phyloP scores from a whole-genome alignment of 768 basidiomycete genomes.

The Termitomyces sp. region DNA sequence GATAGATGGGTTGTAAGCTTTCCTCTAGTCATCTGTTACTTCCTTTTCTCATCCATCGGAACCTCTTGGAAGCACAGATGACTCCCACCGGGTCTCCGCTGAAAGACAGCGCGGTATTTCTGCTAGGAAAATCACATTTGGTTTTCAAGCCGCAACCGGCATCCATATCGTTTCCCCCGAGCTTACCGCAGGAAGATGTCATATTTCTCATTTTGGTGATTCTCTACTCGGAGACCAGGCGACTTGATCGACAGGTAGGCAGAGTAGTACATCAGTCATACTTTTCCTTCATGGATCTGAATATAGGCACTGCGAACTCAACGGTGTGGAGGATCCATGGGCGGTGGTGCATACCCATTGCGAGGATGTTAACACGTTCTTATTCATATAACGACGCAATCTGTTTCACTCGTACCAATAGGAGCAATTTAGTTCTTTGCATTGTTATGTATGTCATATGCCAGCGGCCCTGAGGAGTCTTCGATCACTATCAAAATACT shows the following conservation, averaged over 20 bases:
- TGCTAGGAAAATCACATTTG: neutral
- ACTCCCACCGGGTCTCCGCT: neutral
- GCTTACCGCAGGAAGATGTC: neutral
- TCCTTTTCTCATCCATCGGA: neutral
- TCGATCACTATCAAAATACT: neutral
- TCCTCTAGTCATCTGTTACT: too few species aligned
- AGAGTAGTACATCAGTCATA: too few species aligned
- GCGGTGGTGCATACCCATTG: neutral
- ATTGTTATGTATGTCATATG: too few species aligned
- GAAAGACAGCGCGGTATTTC: neutral
- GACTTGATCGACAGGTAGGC: neutral
- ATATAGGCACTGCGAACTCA: neutral
- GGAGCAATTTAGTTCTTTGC: too few species aligned
- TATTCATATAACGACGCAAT: neutral
- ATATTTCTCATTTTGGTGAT: constrained; percentile 1
- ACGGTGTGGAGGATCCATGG: neutral
- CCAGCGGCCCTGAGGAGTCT: too few species aligned
- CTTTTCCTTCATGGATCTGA: neutral
- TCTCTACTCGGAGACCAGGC: constrained; percentile 1
- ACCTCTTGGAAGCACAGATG: neutral
- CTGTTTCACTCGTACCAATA: neutral
- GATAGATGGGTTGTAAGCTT: neutral
- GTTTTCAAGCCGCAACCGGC: neutral
- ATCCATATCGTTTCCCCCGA: neutral
- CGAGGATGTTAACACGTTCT: neutral